A percentile compares a stretch with the other conserved stretches of the same genome.
phyloP scores from a whole-genome alignment of 2,329 filamentous ascomycete genomes.

The Penicillium brevicompactum region DNA sequence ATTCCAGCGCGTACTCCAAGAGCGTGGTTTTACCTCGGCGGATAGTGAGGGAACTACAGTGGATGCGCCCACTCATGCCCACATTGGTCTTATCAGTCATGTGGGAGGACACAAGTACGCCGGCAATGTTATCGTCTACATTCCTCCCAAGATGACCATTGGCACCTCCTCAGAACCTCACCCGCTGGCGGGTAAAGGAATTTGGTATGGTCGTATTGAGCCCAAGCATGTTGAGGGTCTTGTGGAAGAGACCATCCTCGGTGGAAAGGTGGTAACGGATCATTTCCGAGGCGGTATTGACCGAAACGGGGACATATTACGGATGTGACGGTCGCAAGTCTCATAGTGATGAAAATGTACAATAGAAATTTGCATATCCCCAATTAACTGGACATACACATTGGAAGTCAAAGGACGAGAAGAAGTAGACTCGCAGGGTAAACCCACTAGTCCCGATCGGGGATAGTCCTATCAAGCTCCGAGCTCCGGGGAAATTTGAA shows the following conservation, averaged over 20 bases:
- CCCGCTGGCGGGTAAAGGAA: slow-evolving; percentile 51
- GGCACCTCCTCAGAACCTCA: slow-evolving; percentile 24
- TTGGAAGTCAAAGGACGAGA: no score
- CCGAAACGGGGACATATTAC: slow-evolving; percentile 70
- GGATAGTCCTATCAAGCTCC: slow-evolving; percentile 13
- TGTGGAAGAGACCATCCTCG: slow-evolving; percentile 80
- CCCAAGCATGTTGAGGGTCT: slow-evolving; percentile 90
- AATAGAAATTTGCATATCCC: no score
- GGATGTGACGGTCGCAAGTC: slow-evolving; percentile 40
- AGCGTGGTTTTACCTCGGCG: slow-evolving; percentile 32
- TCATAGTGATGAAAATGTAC: not conserved
- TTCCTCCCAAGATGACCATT: slow-evolving; percentile 37
- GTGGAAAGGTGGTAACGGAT: slow-evolving; percentile 80
- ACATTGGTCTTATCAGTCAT: slow-evolving; percentile 66
- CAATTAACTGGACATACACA: no score
- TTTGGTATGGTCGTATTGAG: slow-evolving; percentile 83
- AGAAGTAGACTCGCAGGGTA: not conserved
- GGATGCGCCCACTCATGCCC: slow-evolving; percentile 37
- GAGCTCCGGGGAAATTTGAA: slow-evolving; percentile 24
- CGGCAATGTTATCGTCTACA: slow-evolving; percentile 90
- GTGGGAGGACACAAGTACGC: slow-evolving; percentile 95
- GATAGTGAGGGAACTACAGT: slow-evolving; percentile 19
- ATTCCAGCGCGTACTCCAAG: slow-evolving; percentile 57
- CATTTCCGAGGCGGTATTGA: slow-evolving; percentile 89
- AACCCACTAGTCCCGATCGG: slow-evolving; percentile 25